Percentiles rank a stretch among this genome's conserved stretches.
Conservation (phyloP, 257 asterid genomes). For the Vinca minor region DNA sequence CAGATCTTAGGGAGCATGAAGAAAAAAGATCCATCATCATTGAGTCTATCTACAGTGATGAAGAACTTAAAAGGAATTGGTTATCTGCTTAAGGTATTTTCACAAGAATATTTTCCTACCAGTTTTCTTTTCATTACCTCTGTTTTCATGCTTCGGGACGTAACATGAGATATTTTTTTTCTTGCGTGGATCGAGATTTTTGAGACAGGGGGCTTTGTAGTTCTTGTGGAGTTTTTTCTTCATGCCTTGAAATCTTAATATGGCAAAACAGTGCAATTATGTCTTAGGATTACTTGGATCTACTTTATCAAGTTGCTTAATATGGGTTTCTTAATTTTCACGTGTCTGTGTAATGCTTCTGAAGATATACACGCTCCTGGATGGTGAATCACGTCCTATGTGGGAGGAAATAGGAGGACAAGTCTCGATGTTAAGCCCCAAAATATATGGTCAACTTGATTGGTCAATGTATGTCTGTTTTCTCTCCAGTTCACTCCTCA, state of each 20-base stretch:
- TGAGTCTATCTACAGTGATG: constrained; percentile 76
- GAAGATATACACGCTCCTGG: constrained; percentile 67
- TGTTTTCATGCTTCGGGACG: not conserved
- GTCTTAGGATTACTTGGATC: not conserved
- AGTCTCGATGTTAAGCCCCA: constrained; percentile 67
- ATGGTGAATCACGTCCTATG: constrained; percentile 53
- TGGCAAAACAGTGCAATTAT: not conserved
- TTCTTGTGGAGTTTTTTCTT: constrained; percentile 1
- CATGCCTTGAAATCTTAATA: not conserved
- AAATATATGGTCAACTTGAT: too few species aligned
- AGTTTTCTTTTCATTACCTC: not conserved
- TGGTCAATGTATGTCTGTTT: too few species aligned
- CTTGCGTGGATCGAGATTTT: not conserved
- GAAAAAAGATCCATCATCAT: constrained; percentile 65
- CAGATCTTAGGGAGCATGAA: constrained; percentile 86
- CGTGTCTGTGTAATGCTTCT: constrained; percentile 11
- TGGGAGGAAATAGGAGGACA: constrained; percentile 83
- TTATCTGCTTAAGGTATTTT: constrained; percentile 67
- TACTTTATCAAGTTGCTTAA: not conserved
- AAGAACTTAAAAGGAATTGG: constrained; percentile 68
- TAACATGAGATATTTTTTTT: not conserved
- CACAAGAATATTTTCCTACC: constrained; percentile 1
- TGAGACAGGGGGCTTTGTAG: not conserved
- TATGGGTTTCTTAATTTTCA: not conserved
- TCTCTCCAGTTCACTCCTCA: too few species aligned